phyloP scores from a whole-genome alignment of 176 grass and related monocot species.

The Bolboschoenus planiculmis region DNA sequence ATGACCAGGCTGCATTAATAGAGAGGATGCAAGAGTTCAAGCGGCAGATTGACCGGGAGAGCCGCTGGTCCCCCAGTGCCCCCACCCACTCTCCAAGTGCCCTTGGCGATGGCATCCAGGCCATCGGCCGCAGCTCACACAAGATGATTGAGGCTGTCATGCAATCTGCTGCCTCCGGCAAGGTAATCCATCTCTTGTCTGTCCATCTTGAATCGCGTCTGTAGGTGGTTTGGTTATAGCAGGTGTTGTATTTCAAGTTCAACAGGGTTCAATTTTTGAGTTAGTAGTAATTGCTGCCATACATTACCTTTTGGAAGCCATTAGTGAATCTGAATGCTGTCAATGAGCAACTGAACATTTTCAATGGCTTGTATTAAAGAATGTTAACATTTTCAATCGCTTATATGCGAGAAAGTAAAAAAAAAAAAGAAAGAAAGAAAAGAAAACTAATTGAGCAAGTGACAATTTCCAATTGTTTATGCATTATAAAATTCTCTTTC shows the following conservation, averaged over 20 bases:
- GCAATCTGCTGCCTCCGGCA: constrained; percentile 81
- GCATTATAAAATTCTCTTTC: constrained; percentile 26
- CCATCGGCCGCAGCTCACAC: constrained; percentile 95
- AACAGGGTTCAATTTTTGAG: background rate
- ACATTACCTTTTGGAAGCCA: background rate
- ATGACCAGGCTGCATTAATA: constrained; percentile 76
- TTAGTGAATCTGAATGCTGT: background rate
- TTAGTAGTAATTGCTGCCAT: background rate
- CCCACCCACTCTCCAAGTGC: constrained; percentile 60
- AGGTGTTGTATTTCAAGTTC: background rate
- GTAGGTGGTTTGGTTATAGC: background rate
- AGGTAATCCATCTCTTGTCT: constrained; percentile 41
- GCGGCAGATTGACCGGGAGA: constrained; percentile 91
- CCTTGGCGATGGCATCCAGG: constrained; percentile 83
- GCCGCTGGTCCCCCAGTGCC: constrained; percentile 68
- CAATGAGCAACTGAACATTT: background rate
- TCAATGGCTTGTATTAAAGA: background rate
- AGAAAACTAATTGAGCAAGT: background rate
- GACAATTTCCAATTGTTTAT: background rate
- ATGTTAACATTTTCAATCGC: background rate
- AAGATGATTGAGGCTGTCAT: constrained; percentile 98
- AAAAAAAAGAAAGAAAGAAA: background rate
- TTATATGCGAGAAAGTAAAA: background rate
- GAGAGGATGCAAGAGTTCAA: constrained; percentile 99
- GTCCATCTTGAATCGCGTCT: background rate